Conservation (phyloP, 2,329 filamentous ascomycete species). For the Pseudogymnoascus sp. region DNA sequence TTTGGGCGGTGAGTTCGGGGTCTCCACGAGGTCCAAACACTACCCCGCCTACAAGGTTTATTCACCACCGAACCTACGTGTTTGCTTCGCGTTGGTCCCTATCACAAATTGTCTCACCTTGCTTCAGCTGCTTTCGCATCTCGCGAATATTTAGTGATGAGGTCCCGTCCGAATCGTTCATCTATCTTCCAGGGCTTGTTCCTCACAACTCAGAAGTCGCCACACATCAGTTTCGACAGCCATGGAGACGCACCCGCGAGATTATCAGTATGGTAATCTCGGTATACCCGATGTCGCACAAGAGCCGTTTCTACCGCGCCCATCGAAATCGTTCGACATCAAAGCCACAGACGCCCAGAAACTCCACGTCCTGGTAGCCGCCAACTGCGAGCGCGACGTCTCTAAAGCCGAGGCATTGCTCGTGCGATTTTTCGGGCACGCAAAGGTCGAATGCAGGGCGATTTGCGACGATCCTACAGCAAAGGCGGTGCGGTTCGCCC, state of each 20-base stretch:
- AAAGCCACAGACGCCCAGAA: constrained; percentile 42
- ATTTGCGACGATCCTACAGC: constrained; percentile 58
- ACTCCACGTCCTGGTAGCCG: constrained; percentile 54
- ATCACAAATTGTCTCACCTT: constrained; percentile 1
- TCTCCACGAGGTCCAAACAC: background rate
- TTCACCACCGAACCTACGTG: background rate
- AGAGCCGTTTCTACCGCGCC: constrained; percentile 20
- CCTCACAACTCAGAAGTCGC: constrained; percentile 1
- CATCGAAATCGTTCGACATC: constrained; percentile 21
- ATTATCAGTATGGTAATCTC: constrained; percentile 1
- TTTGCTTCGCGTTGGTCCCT: background rate
- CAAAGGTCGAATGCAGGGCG: constrained; percentile 51
- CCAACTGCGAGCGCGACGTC: constrained; percentile 56
- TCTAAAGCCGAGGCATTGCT: constrained; percentile 59
- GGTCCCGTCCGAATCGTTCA: background rate
- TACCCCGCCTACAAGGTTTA: background rate
- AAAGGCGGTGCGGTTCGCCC: constrained; percentile 43
- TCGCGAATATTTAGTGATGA: constrained; percentile 5
- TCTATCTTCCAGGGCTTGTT: background rate
- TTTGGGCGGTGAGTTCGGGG: constrained; percentile 2
- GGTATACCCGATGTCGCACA: background rate
- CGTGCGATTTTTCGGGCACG: constrained; percentile 57
- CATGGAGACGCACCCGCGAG: background rate
- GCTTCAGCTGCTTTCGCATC: background rate
- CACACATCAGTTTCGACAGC: background rate